Percentiles rank a stretch among this genome's conserved stretches.
These are phyloP conservation scores for Geum urbanum DNA, from an alignment of 306 rosid genomes.

Conservation along the genomic window DNA sequence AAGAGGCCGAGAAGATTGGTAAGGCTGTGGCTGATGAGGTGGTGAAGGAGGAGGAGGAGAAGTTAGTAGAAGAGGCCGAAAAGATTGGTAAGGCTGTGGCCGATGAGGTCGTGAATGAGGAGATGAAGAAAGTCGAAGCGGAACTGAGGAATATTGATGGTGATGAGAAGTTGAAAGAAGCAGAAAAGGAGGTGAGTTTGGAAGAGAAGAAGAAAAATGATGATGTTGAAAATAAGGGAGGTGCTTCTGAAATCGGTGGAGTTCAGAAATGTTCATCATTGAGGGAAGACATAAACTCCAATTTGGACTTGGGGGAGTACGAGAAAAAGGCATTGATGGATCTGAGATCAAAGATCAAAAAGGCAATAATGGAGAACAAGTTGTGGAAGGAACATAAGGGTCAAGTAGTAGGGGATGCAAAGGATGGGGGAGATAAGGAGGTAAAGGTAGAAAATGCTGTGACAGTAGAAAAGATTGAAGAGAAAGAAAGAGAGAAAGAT, in stretches of 20 bases:
- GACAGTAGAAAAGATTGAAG: background rate
- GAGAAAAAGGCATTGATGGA: slow-evolving; percentile 11
- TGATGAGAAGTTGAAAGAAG: background rate
- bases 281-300: background rate
- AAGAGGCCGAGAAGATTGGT: no score
- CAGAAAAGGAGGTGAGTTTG: background rate
- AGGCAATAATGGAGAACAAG: background rate
- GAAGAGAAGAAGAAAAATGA: background rate
- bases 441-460: background rate
- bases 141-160: background rate
- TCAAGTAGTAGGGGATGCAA: background rate
- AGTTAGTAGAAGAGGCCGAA: background rate
- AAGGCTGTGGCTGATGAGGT: no score
- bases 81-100: background rate
- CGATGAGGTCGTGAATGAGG: background rate
- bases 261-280: slow-evolving; percentile 2
- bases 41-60: background rate
- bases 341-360: slow-evolving; percentile 4
- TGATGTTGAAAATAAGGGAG: background rate
- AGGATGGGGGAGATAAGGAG: background rate
- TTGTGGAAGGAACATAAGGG: background rate
- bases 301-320: background rate
- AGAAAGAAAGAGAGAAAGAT: background rate
- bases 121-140: background rate
- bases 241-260: background rate